Conservation (phyloP, 169 alveolate genomes). For the Cystoisospora suis region DNA sequence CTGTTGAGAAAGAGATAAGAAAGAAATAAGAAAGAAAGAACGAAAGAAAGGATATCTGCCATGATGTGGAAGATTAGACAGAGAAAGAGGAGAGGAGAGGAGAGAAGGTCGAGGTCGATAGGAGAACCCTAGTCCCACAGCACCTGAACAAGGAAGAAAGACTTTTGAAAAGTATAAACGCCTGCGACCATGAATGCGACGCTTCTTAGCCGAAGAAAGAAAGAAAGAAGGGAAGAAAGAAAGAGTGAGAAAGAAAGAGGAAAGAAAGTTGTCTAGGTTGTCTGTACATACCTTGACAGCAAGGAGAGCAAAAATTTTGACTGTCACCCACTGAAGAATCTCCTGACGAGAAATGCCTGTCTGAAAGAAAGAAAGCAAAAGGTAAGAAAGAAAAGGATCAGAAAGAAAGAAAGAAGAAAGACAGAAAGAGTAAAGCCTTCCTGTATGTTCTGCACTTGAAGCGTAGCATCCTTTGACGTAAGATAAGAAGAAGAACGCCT, state of each 20-base stretch:
- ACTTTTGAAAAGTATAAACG: no score
- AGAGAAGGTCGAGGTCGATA: background rate
- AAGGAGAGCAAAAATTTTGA: conserved; percentile 7
- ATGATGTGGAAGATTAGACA: background rate
- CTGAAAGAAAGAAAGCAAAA: background rate
- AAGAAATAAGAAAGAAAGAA: background rate
- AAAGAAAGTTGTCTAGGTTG: no score
- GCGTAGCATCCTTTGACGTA: no score
- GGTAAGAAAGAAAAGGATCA: background rate
- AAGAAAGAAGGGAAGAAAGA: no score
- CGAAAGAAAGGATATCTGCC: background rate
- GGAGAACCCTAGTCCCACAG: background rate
- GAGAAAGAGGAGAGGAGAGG: background rate
- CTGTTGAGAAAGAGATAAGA: no score
- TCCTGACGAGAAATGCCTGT: background rate
- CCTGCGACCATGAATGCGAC: no score
- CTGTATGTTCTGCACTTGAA: no score
- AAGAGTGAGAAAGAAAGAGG: no score
- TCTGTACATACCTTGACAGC: conserved; percentile 6
- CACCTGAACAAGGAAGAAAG: no score
- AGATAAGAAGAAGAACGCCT: no score
- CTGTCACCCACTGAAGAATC: background rate
- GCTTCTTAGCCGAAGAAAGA: no score
- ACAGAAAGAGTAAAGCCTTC: no score
- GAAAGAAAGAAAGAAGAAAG: background rate